Conservation (phyloP, 352 stramenopile genomes). For the Phytopythium chamaehyphon region DNA sequence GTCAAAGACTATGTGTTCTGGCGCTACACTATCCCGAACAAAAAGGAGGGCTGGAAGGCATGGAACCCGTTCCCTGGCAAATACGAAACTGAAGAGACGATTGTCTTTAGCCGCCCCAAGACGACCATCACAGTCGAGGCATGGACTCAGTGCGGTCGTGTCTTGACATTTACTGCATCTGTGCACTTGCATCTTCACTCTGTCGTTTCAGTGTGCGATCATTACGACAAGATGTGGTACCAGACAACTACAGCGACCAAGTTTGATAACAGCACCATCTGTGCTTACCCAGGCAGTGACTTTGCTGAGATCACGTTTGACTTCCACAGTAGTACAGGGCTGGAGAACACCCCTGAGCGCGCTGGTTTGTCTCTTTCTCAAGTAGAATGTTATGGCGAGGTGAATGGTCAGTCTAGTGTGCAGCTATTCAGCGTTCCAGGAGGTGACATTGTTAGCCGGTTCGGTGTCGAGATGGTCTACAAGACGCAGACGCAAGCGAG, state of each 20-base stretch:
- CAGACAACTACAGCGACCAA: slow-evolving; percentile 31
- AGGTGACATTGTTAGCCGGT: slow-evolving; percentile 32
- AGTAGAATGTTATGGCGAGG: neutral
- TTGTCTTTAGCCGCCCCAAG: slow-evolving; percentile 32
- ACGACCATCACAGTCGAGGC: slow-evolving; percentile 51
- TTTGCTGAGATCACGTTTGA: slow-evolving; percentile 67
- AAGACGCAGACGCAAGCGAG: slow-evolving; percentile 25
- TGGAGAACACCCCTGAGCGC: slow-evolving; percentile 29
- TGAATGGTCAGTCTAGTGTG: neutral
- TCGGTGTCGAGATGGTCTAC: slow-evolving; percentile 47
- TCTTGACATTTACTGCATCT: slow-evolving; percentile 40
- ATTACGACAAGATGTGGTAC: slow-evolving; percentile 71
- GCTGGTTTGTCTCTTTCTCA: slow-evolving; percentile 27
- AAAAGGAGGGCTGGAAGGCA: slow-evolving; percentile 31
- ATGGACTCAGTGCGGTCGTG: slow-evolving; percentile 55
- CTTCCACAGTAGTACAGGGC: slow-evolving; percentile 39
- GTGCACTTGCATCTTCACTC: slow-evolving; percentile 48
- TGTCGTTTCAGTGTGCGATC: slow-evolving; percentile 35
- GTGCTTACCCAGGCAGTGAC: slow-evolving; percentile 50
- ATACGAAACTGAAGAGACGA: slow-evolving; percentile 16
- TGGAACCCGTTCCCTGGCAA: slow-evolving; percentile 21
- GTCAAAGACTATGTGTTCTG: slow-evolving; percentile 48
- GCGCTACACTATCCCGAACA: slow-evolving; percentile 45
- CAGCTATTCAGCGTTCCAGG: neutral
- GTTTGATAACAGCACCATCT: slow-evolving; percentile 24